Evolutionary conservation across 2,329 filamentous ascomycete genomes (phyloP).

Genomic region (Corynespora cassiicola): DNA sequence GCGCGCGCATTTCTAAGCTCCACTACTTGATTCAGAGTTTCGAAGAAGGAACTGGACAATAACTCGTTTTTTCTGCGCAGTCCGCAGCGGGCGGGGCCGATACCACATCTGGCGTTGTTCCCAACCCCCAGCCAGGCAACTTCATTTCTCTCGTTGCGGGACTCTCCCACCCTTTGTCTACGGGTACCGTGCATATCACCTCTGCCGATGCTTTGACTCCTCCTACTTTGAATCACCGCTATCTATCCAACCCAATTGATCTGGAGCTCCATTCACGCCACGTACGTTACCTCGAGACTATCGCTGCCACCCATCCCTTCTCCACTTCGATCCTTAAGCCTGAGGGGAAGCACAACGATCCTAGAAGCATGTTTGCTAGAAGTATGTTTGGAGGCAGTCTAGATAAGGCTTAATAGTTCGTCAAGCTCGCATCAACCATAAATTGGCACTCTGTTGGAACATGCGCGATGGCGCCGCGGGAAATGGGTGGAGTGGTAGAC

Average conservation of each 20-base stretch:
- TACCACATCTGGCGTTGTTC: conserved; percentile 39
- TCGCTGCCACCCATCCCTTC: conserved; percentile 42
- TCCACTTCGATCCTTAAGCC: conserved; percentile 39
- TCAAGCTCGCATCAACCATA: conserved; percentile 8
- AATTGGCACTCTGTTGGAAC: conserved; percentile 30
- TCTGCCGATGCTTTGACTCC: conserved; percentile 37
- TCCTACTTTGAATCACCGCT: conserved; percentile 49
- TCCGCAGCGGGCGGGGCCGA: conserved; percentile 48
- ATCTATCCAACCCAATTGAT: conserved; percentile 51
- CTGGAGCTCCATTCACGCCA: conserved; percentile 47
- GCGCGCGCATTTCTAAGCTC: conserved; percentile 29
- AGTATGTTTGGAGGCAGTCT: conserved; percentile 17
- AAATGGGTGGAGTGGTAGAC: conserved; percentile 22
- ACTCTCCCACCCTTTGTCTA: conserved; percentile 40
- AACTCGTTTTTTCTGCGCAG: conserved; percentile 28
- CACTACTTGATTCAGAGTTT: conserved; percentile 30
- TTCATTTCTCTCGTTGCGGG: conserved; percentile 15
- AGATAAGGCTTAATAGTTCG: conserved; percentile 18
- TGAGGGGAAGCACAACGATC: conserved; percentile 22
- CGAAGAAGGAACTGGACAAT: conserved; percentile 17
- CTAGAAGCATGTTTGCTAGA: too few species aligned
- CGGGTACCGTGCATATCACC: conserved; percentile 36
- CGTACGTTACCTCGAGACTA: conserved; percentile 39
- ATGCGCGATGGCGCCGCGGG: conserved; percentile 25
- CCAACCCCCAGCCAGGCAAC: conserved; percentile 14